These are phyloP conservation scores for Rhododendron vialii DNA, from an alignment of 148 eudicot species.

Conservation along the genomic window DNA sequence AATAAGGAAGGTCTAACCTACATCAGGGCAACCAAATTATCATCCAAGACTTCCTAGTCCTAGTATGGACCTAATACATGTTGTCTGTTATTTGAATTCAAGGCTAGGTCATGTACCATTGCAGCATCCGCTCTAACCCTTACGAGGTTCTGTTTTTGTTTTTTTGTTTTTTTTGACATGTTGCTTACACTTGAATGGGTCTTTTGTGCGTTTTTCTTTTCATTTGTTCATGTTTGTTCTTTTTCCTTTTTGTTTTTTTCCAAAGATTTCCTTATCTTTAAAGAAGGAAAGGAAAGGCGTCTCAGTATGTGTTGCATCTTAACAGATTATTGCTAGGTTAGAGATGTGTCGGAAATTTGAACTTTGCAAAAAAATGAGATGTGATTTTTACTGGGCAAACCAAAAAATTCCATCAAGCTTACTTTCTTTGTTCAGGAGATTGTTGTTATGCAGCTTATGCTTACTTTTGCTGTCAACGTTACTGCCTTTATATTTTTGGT, in stretches of 20 bases:
- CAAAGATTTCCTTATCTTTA: background rate
- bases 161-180: too few species aligned
- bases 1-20: background rate
- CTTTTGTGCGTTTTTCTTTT: background rate
- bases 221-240: background rate
- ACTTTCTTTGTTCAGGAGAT: background rate
- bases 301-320: background rate
- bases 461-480: background rate
- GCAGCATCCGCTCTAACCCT: background rate
- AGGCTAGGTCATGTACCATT: background rate
- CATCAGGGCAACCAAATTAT: background rate
- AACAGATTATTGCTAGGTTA: background rate
- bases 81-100: background rate
- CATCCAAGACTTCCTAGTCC: background rate
- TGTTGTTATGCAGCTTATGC: background rate
- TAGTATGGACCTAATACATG: background rate
- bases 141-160: too few species aligned
- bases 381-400: background rate
- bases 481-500: background rate
- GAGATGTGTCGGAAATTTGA: background rate
- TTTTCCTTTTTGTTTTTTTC: background rate
- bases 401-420: background rate
- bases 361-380: too few species aligned
- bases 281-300: background rate
- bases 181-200: background rate